Evolutionary conservation across 106 monocot genomes (phyloP), one percentile per base, ranked within the genome.

Genomic region (Allium cepa): DNA sequence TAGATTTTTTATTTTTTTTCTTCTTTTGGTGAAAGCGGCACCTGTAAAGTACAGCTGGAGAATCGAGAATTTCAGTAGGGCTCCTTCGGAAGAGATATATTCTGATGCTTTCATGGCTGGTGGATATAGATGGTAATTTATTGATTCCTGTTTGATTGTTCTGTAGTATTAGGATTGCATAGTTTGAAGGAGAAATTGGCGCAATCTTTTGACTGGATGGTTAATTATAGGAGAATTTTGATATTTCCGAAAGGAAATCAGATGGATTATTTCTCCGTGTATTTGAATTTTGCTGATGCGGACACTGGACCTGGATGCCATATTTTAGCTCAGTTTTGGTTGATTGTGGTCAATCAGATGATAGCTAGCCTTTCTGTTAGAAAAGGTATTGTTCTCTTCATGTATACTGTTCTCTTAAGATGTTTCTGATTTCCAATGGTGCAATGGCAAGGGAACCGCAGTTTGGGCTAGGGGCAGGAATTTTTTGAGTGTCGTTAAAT

Each of bases 31-130:
- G 22, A 22, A 22, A 22, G 22, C 22, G 22, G 22, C 22, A 22
- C 22, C 22, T 36, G 36, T 36, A 36, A 36, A 4, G 5, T 36
- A 36, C 36, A 36, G 5, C 36, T 92, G 97, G 97, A 86, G 82
- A 46, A 97, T 97, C 55, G 84, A 89, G 63, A 88, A 97, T 75
- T 97, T 97, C 73, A 74, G 86, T 17, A 77, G 88, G 68, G 13
- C 62, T 69, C 69, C 2, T 22, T 22, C 22, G 22, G 92, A 83
- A 78, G 89, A 92, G 72, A 84, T 77, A 62, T 97, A 89, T 73
- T 97, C 97, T 1, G 97, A 97, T 13, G 47, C 77, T 46, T 97
- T 97, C 61, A 10, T 79, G 16, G 88, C 87, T 11, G 92, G 97
- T 5, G 83, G 88, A 47, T 97, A 80, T 70, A 92, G 89, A 75